Percentiles rank a stretch among this genome's conserved stretches.
These are phyloP conservation scores for Trypanosoma brucei DNA, from an alignment of 208 protist species.

Conservation along the genomic window DNA sequence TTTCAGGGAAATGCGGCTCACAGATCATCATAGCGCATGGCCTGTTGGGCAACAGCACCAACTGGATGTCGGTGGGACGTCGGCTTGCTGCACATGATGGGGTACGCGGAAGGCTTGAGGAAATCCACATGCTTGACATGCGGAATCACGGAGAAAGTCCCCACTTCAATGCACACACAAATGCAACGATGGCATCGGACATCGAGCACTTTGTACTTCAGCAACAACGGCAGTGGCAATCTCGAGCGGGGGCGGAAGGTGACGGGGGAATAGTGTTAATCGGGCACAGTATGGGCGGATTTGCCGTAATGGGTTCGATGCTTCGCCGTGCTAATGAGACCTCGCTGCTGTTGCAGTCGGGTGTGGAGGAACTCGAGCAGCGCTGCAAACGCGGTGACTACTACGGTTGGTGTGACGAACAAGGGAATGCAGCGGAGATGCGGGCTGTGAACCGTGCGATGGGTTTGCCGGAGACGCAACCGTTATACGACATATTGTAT, in stretches of 20 bases:
- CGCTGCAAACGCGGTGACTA: conserved; percentile 20
- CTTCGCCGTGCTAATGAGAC: conserved; percentile 75
- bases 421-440: conserved; percentile 37
- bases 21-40: conserved; percentile 59
- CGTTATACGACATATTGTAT: conserved; percentile 46
- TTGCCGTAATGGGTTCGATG: conserved; percentile 61
- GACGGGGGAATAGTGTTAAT: conserved; percentile 45
- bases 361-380: conserved; percentile 1
- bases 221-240: conserved; percentile 19
- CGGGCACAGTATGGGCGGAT: conserved; percentile 87
- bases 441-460: conserved; percentile 50
- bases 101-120: conserved; percentile 35
- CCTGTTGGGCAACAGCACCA: conserved; percentile 68
- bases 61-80: conserved; percentile 58
- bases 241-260: not conserved
- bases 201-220: conserved; percentile 56
- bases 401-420: conserved; percentile 20
- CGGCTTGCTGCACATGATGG: conserved; percentile 40
- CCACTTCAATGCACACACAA: conserved; percentile 50
- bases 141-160: conserved; percentile 81
- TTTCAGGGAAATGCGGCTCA: conserved; percentile 12
- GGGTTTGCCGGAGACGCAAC: conserved; percentile 38
- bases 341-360: conserved; percentile 35
- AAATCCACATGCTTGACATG: conserved; percentile 63
- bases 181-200: conserved; percentile 64